phyloP scores from a whole-genome alignment of 2,329 filamentous ascomycete species.

The Claviceps pusilla region DNA sequence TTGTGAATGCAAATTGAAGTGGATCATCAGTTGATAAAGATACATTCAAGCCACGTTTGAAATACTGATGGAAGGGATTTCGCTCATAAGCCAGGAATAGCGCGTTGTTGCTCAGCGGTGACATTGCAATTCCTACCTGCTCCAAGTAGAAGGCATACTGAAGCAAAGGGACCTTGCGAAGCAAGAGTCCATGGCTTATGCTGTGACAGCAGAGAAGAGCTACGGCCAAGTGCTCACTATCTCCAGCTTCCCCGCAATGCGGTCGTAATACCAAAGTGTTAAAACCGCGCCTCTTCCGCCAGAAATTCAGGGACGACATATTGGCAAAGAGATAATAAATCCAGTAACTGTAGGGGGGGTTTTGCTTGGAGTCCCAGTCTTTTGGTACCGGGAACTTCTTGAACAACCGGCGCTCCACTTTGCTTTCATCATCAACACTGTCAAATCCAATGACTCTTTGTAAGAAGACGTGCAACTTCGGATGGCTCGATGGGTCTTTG shows the following conservation, averaged over 20 bases:
- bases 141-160: slow-evolving; percentile 98
- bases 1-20: slow-evolving; percentile 94
- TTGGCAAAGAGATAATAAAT: slow-evolving; percentile 96
- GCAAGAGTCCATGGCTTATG: slow-evolving; percentile 83
- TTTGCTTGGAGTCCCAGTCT: slow-evolving; percentile 81
- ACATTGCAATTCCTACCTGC: slow-evolving; percentile 98
- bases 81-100: slow-evolving; percentile 92
- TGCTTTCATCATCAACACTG: slow-evolving; percentile 96
- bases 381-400: slow-evolving; percentile 87
- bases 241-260: slow-evolving; percentile 91
- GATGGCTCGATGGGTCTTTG: slow-evolving; percentile 68
- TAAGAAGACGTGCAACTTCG: slow-evolving; percentile 86
- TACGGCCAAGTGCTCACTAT: slow-evolving; percentile 88
- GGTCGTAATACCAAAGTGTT: slow-evolving; percentile 89
- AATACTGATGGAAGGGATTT: slow-evolving; percentile 92
- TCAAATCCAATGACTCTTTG: slow-evolving; percentile 95
- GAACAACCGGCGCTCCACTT: slow-evolving; percentile 84
- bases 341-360: slow-evolving; percentile 98
- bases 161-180: slow-evolving; percentile 84
- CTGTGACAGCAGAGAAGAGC: slow-evolving; percentile 88
- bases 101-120: slow-evolving; percentile 94
- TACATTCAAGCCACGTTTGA: slow-evolving; percentile 85
- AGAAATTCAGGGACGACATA: slow-evolving; percentile 79
- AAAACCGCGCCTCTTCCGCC: slow-evolving; percentile 81
- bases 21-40: slow-evolving; percentile 94